These are phyloP conservation scores for Cladosporium sphaerospermum DNA, from an alignment of 2,329 filamentous ascomycete genomes.

Conservation along the genomic window DNA sequence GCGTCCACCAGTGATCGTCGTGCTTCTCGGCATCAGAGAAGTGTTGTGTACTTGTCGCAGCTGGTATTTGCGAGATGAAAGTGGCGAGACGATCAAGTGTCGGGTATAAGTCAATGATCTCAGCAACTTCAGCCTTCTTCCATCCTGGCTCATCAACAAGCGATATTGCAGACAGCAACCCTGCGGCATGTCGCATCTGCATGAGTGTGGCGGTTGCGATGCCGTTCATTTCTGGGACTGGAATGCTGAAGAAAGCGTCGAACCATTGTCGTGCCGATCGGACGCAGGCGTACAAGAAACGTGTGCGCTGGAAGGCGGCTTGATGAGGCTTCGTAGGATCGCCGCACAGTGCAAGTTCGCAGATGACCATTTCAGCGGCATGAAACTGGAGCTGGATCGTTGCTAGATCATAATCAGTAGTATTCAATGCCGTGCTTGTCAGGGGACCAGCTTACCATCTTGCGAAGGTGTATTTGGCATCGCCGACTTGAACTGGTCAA, in stretches of 20 bases:
- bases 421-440: neutral
- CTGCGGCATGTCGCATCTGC: slow-evolving; percentile 2
- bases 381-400: neutral
- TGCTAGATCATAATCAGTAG: neutral
- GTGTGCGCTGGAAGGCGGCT: neutral
- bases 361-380: neutral
- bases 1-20: neutral
- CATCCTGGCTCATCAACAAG: slow-evolving; percentile 6
- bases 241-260: neutral
- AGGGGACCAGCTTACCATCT: neutral
- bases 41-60: neutral
- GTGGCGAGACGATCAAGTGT: slow-evolving; percentile 1
- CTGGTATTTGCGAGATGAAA: neutral
- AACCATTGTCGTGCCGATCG: slow-evolving; percentile 1
- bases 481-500: neutral
- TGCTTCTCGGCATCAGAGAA: neutral
- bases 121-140: neutral
- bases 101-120: neutral
- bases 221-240: slow-evolving; percentile 1
- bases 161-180: neutral
- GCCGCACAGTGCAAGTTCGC: neutral
- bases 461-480: neutral
- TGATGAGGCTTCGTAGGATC: neutral
- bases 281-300: neutral
- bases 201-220: neutral